Percentiles rank a stretch among this genome's conserved stretches.
phyloP scores from a whole-genome alignment of 495 filamentous ascomycete genomes.

The Xylaria flabelliformis region DNA sequence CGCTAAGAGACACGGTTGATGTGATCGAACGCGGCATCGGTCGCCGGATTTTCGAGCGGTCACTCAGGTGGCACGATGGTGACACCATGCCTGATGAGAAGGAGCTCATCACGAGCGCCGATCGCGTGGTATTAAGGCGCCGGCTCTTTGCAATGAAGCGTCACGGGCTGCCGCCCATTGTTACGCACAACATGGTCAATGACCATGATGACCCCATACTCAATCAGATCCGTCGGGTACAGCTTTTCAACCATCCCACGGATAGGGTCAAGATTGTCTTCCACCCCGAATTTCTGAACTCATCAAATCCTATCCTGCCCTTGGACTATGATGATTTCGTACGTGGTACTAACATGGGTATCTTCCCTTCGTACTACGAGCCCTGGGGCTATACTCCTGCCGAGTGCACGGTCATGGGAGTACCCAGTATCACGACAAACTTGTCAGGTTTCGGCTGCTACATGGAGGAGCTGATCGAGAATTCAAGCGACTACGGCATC shows the following conservation, averaged over 20 bases:
- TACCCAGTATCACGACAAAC: constrained; percentile 98
- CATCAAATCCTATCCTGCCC: constrained; percentile 91
- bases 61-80: constrained; percentile 92
- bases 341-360: constrained; percentile 90
- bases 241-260: constrained; percentile 93
- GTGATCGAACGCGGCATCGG: constrained; percentile 90
- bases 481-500: constrained; percentile 96
- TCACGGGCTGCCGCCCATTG: constrained; percentile 85
- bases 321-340: constrained; percentile 99
- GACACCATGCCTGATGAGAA: constrained; percentile 93
- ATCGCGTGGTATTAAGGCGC: constrained; percentile 90
- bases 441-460: constrained; percentile 98
- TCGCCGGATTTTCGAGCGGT: constrained; percentile 91
- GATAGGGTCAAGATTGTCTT: constrained; percentile 98
- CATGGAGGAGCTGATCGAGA: constrained; percentile 99
- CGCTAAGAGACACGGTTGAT: constrained; percentile 87
- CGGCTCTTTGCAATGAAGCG: constrained; percentile 96
- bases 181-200: constrained; percentile 99
- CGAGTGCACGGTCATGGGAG: constrained; percentile 99
- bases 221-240: constrained; percentile 94
- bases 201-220: constrained; percentile 92
- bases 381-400: constrained; percentile 99
- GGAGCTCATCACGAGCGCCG: constrained; percentile 87
- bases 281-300: constrained; percentile 97
- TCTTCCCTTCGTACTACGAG: constrained; percentile 98